phyloP scores from a whole-genome alignment of 1,139 yeast genomes.

The Meyerozyma carpophila region DNA sequence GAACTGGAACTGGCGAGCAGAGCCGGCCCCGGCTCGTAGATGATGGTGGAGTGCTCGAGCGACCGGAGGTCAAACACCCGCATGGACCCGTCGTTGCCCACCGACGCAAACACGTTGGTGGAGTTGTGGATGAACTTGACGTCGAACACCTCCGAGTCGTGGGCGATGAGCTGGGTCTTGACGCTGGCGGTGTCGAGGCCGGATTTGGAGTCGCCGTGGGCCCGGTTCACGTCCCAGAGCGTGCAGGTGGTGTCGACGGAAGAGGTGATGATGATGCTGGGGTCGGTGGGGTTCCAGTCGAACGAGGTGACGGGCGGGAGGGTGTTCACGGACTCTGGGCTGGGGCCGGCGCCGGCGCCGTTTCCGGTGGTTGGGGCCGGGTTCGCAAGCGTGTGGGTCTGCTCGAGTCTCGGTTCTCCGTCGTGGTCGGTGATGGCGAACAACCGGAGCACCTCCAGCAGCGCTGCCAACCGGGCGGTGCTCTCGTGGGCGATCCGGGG shows the following conservation, averaged over 20 bases:
- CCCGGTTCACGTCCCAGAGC: constrained; percentile 74
- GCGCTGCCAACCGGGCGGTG: constrained; percentile 51
- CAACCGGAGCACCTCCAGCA: constrained; percentile 66
- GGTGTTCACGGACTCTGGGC: constrained; percentile 49
- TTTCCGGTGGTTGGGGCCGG: constrained; percentile 19
- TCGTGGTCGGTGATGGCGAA: constrained; percentile 36
- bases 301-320: constrained; percentile 86
- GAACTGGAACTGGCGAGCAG: too few species aligned
- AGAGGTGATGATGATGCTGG: constrained; percentile 71
- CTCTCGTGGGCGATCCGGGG: constrained; percentile 33
- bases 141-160: constrained; percentile 92
- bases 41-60: constrained; percentile 89
- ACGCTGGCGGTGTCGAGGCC: constrained; percentile 61
- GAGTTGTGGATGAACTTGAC: constrained; percentile 77
- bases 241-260: constrained; percentile 96
- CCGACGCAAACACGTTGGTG: constrained; percentile 80
- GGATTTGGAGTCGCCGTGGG: constrained; percentile 15
- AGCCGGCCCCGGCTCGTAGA: constrained; percentile 55
- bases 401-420: constrained; percentile 28
- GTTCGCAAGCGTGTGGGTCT: constrained; percentile 40
- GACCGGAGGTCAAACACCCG: constrained; percentile 86
- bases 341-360: constrained; percentile 73
- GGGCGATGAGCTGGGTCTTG: constrained; percentile 92
- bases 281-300: constrained; percentile 82
- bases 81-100: constrained; percentile 94